phyloP scores from a whole-genome alignment of 805 yeast genomes.

The Saccharomycopsis babjevae region DNA sequence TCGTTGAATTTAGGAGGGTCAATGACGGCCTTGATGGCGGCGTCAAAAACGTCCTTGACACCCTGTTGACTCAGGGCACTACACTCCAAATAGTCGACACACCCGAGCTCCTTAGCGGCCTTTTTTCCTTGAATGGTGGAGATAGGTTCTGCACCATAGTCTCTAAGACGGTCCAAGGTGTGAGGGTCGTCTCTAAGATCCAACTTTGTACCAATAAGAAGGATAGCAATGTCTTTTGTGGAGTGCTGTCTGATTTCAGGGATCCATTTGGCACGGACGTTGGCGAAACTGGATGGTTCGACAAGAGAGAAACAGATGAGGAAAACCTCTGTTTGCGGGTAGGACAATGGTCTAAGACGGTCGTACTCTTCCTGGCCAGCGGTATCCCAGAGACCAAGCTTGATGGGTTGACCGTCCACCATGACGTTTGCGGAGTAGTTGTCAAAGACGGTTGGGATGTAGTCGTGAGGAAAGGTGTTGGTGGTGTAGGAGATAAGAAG shows the following conservation, averaged over 20 bases:
- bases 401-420: conserved; percentile 72
- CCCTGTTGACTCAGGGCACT: conserved; percentile 87
- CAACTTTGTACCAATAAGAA: conserved; percentile 80
- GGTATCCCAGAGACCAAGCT: conserved; percentile 89
- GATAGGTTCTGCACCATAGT: conserved; percentile 53
- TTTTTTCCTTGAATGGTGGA: conserved; percentile 50
- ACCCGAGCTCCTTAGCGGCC: conserved; percentile 61
- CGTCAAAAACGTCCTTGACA: conserved; percentile 75
- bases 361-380: conserved; percentile 94
- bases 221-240: conserved; percentile 53
- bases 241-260: conserved; percentile 85
- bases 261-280: conserved; percentile 72
- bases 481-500: conserved; percentile 76
- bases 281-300: conserved; percentile 69
- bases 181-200: conserved; percentile 79
- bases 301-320: conserved; percentile 78
- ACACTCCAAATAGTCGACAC: conserved; percentile 73
- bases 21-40: conserved; percentile 63
- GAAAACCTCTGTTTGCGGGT: conserved; percentile 87
- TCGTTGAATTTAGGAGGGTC: conserved; percentile 33
- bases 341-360: conserved; percentile 76
- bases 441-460: conserved; percentile 90
- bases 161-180: conserved; percentile 52
- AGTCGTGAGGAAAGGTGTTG: conserved; percentile 86
- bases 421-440: conserved; percentile 81